These are phyloP conservation scores for Candida dajiaensis DNA, from an alignment of 805 yeast species.

Conservation along the genomic window DNA sequence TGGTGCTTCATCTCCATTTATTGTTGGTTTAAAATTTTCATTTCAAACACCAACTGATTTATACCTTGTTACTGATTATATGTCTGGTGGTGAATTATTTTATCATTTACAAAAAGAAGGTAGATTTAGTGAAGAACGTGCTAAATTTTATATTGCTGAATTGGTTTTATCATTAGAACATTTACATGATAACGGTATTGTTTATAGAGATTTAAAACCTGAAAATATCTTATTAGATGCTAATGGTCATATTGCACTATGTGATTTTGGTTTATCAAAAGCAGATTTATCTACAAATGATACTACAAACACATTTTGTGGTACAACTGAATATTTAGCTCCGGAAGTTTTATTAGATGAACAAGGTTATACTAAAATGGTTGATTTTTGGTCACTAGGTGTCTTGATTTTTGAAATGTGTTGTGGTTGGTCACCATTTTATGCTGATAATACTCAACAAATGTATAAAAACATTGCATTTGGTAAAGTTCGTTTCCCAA, in stretches of 20 bases:
- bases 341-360: slow-evolving; percentile 96
- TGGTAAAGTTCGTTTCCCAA: slow-evolving; percentile 96
- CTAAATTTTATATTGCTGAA: slow-evolving; percentile 96
- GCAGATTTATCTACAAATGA: slow-evolving; percentile 79
- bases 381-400: slow-evolving; percentile 97
- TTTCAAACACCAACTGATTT: slow-evolving; percentile 93
- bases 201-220: slow-evolving; percentile 94
- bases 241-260: slow-evolving; percentile 93
- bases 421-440: slow-evolving; percentile 99
- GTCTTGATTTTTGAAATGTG: slow-evolving; percentile 98
- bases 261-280: slow-evolving; percentile 95
- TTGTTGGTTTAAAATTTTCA: slow-evolving; percentile 92
- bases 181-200: slow-evolving; percentile 91
- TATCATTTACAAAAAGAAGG: slow-evolving; percentile 98
- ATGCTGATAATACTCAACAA: slow-evolving; percentile 96
- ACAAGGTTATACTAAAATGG: slow-evolving; percentile 97
- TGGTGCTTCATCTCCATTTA: slow-evolving; percentile 82
- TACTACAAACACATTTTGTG: slow-evolving; percentile 96
- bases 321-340: slow-evolving; percentile 96
- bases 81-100: slow-evolving; percentile 97
- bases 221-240: slow-evolving; percentile 94
- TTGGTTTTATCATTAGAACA: slow-evolving; percentile 89
- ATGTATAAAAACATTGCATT: slow-evolving; percentile 99
- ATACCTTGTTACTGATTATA: slow-evolving; percentile 91
- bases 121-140: slow-evolving; percentile 85